Evolutionary conservation across 441 rosid genomes (phyloP).

Genomic region (Gossypium trilobum): DNA sequence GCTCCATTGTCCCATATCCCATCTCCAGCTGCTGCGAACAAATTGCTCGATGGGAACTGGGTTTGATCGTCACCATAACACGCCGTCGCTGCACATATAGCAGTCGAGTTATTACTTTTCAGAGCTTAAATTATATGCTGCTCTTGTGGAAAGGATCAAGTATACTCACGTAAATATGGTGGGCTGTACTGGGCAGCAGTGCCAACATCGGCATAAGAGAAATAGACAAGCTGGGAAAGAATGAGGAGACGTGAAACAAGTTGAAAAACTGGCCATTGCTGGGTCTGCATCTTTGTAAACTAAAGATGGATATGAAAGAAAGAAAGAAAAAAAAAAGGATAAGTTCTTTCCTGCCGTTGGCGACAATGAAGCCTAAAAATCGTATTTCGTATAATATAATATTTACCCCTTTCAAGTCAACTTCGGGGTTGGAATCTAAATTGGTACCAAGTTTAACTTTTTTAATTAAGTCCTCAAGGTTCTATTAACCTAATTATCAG

Average conservation of each 20-base stretch:
- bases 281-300: not conserved
- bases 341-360: not conserved
- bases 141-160: not conserved
- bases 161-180: slow-evolving; percentile 46
- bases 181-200: slow-evolving; percentile 40
- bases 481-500: too few relatives aligned
- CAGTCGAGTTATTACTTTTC: not conserved
- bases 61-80: slow-evolving; percentile 33
- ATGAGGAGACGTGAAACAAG: not conserved
- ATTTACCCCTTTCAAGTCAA: not conserved
- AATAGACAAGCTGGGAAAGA: slow-evolving; percentile 2
- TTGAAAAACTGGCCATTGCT: not conserved
- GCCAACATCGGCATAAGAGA: slow-evolving; percentile 37
- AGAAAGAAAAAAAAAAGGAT: too few relatives aligned
- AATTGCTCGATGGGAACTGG: slow-evolving; percentile 45
- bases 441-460: too few relatives aligned
- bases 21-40: slow-evolving; percentile 58
- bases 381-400: not conserved
- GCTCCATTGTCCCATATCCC: slow-evolving; percentile 69
- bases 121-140: not conserved
- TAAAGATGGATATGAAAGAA: not conserved
- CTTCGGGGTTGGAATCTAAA: not conserved
- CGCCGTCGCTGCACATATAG: slow-evolving; percentile 27
- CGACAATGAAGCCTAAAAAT: not conserved
- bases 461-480: too few relatives aligned